phyloP scores from a whole-genome alignment of 768 basidiomycete genomes.

The Coprinopsis marcescibilis region DNA sequence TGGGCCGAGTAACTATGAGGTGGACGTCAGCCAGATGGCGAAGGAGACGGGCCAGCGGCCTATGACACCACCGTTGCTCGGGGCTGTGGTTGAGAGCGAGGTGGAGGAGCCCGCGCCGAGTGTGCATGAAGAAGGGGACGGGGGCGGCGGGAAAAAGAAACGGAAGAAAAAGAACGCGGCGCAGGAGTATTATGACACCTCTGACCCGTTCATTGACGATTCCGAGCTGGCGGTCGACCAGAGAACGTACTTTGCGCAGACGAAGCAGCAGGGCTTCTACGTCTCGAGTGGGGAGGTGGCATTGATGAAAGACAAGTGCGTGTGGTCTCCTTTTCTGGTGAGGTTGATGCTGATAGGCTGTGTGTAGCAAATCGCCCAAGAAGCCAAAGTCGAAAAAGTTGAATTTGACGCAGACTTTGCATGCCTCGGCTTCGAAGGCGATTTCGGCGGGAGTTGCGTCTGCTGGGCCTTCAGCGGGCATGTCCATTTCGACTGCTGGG shows the following conservation, averaged over 20 bases:
- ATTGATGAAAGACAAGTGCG: conserved; percentile 68
- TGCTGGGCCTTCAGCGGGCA: not conserved
- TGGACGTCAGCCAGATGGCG: conserved; percentile 54
- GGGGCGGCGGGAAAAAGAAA: conserved; percentile 31
- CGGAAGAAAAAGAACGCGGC: conserved; percentile 45
- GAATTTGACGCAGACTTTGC: conserved; percentile 20
- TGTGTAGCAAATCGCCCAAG: conserved; percentile 49
- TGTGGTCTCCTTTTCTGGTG: conserved; percentile 1
- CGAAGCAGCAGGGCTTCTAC: conserved; percentile 90
- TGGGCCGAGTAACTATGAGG: conserved; percentile 70
- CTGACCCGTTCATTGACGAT: conserved; percentile 97
- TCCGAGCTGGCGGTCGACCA: conserved; percentile 88
- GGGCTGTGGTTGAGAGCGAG: conserved; percentile 40
- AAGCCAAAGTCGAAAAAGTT: conserved; percentile 66
- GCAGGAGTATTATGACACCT: conserved; percentile 82
- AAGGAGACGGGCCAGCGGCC: conserved; percentile 62
- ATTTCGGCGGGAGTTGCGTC: not conserved
- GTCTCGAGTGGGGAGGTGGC: conserved; percentile 87
- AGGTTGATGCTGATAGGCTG: not conserved
- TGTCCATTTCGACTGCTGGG: no score
- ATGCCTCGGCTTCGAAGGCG: conserved; percentile 1
- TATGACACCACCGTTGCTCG: conserved; percentile 49
- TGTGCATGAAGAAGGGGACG: no score
- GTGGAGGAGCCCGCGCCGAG: conserved; percentile 35
- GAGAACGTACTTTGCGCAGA: conserved; percentile 85